Evolutionary conservation across 371 early-diverging fungal species (phyloP).

Genomic region (Lichtheimia hyalospora): DNA sequence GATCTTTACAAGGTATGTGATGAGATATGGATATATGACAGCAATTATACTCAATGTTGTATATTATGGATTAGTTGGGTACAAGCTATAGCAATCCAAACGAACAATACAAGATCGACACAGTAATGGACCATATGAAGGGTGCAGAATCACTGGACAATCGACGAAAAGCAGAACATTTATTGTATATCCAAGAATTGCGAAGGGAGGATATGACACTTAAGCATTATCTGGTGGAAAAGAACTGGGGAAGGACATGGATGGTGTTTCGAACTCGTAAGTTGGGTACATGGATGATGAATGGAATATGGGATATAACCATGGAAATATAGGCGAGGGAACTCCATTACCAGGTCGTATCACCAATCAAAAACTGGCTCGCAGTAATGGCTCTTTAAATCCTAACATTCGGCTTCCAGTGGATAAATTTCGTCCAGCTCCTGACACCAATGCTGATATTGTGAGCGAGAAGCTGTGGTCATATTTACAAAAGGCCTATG

Average conservation of each 20-base stretch:
- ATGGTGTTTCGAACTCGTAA: constrained; percentile 51
- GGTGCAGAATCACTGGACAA: constrained; percentile 28
- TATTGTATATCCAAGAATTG: constrained; percentile 41
- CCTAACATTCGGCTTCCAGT: constrained; percentile 42
- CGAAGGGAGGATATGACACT: constrained; percentile 45
- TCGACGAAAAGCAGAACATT: constrained; percentile 45
- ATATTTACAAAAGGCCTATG: constrained; percentile 37
- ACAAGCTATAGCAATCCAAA: constrained; percentile 8
- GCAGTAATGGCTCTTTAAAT: constrained; percentile 36
- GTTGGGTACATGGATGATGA: neutral
- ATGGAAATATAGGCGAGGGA: constrained; percentile 31
- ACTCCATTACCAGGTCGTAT: constrained; percentile 42
- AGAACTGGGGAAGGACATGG: constrained; percentile 46
- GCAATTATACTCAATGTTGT: neutral
- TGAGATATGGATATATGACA: neutral
- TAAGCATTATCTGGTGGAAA: constrained; percentile 43
- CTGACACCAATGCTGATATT: constrained; percentile 48
- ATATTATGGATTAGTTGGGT: constrained; percentile 15
- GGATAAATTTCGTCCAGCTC: constrained; percentile 46
- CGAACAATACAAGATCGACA: constrained; percentile 19
- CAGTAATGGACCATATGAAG: constrained; percentile 17
- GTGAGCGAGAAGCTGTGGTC: constrained; percentile 41
- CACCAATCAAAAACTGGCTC: constrained; percentile 34
- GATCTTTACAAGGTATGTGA: constrained; percentile 20
- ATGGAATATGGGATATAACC: no score